Percentiles rank a stretch among this genome's conserved stretches.
phyloP scores from a whole-genome alignment of 1,284 basidiomycete species.

The Psilocybe mexicana region DNA sequence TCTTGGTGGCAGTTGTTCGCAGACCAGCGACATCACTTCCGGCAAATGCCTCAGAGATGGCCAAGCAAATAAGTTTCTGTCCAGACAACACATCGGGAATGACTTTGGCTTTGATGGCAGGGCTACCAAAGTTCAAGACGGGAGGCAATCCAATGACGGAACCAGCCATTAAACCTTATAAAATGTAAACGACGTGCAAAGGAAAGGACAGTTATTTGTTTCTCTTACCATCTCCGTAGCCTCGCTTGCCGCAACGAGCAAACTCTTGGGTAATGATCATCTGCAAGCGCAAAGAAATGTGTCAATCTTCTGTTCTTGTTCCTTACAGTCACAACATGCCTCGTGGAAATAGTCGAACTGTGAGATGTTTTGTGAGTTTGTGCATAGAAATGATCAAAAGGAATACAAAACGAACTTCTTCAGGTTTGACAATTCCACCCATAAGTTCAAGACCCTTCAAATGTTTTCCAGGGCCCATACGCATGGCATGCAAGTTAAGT shows the following conservation, averaged over 20 bases:
- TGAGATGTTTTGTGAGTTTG: background rate
- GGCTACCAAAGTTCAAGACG: constrained; percentile 83
- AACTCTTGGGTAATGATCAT: constrained; percentile 41
- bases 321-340: background rate
- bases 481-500: constrained; percentile 77
- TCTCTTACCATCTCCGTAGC: constrained; percentile 38
- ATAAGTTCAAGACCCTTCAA: constrained; percentile 72
- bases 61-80: constrained; percentile 82
- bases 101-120: constrained; percentile 77
- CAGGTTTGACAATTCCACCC: constrained; percentile 76
- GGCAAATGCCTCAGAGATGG: constrained; percentile 89
- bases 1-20: constrained; percentile 82
- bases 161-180: constrained; percentile 59
- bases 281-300: constrained; percentile 27
- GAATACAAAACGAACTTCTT: constrained; percentile 56
- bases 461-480: constrained; percentile 76
- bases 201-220: constrained; percentile 44
- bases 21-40: constrained; percentile 91
- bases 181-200: background rate
- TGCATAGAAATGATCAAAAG: background rate
- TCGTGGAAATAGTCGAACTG: constrained; percentile 74
- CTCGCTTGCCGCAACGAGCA: constrained; percentile 46
- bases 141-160: constrained; percentile 84
- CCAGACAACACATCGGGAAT: constrained; percentile 84
- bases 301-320: background rate